These are phyloP conservation scores for Fusarium sp. DNA, from an alignment of 2,329 filamentous ascomycete species.

Conservation along the genomic window DNA sequence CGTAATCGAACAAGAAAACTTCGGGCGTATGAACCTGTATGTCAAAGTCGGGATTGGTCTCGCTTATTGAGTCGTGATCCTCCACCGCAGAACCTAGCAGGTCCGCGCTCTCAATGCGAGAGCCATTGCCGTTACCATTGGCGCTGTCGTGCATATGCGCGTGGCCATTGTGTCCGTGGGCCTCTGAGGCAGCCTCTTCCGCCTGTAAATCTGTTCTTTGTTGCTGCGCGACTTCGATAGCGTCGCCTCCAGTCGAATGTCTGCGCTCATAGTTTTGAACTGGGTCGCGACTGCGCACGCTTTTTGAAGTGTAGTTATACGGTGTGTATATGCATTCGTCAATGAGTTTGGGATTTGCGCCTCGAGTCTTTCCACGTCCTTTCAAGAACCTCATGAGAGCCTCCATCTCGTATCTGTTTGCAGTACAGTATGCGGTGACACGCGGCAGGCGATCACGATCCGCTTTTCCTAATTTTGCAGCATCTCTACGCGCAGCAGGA, in stretches of 20 bases:
- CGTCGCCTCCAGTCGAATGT: conserved; percentile 79
- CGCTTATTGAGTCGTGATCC: conserved; percentile 54
- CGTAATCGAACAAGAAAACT: conserved; percentile 96
- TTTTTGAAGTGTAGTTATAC: conserved; percentile 76
- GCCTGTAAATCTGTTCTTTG: conserved; percentile 69
- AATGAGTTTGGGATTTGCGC: conserved; percentile 88
- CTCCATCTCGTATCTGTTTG: conserved; percentile 90
- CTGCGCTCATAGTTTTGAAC: conserved; percentile 70
- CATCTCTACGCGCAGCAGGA: conserved; percentile 90
- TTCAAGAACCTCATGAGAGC: conserved; percentile 92
- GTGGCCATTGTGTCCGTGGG: conserved; percentile 40
- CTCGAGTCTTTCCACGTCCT: conserved; percentile 79
- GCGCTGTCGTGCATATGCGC: conserved; percentile 42
- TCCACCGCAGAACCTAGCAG: conserved; percentile 51
- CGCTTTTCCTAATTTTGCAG: conserved; percentile 90
- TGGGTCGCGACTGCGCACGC: conserved; percentile 49
- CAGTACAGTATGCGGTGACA: conserved; percentile 97
- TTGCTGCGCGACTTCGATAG: conserved; percentile 54
- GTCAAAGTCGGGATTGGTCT: conserved; percentile 77
- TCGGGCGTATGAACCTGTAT: conserved; percentile 91
- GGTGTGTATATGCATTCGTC: conserved; percentile 98
- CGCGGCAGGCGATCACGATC: conserved; percentile 87
- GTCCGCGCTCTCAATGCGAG: conserved; percentile 47
- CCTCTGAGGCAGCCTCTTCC: conserved; percentile 48
- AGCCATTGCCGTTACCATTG: conserved; percentile 43